A percentile compares a stretch with the other conserved stretches of the same genome.
These are phyloP conservation scores for Calonectria fujianensis DNA, from an alignment of 2,329 filamentous ascomycete genomes.

Conservation along the genomic window DNA sequence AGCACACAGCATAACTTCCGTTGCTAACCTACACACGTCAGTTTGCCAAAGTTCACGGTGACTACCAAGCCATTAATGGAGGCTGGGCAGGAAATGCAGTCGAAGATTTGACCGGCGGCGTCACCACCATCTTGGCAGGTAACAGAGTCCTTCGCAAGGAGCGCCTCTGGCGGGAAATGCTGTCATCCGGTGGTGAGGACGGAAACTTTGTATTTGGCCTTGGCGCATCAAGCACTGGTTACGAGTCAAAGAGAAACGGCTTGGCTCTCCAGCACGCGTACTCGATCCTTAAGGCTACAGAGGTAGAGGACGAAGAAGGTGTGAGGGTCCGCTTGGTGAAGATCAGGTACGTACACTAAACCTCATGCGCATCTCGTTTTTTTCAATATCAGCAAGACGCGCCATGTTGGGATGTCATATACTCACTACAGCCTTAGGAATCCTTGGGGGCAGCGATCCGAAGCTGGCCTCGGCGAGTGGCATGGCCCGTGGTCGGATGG, in stretches of 20 bases:
- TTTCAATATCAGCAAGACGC: neutral
- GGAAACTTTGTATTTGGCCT: conserved; percentile 78
- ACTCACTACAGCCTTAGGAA: conserved; percentile 68
- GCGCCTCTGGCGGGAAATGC: conserved; percentile 81
- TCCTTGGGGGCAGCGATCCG: conserved; percentile 78
- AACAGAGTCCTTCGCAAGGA: conserved; percentile 79
- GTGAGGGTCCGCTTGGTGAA: conserved; percentile 64
- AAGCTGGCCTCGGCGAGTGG: conserved; percentile 74
- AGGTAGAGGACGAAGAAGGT: conserved; percentile 64
- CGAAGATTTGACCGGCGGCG: conserved; percentile 73
- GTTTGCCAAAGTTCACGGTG: conserved; percentile 85
- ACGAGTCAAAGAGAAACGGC: conserved; percentile 60
- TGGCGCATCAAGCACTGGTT: conserved; percentile 57
- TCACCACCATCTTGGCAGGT: conserved; percentile 73
- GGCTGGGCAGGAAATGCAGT: conserved; percentile 76
- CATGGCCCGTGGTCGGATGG: conserved; percentile 84
- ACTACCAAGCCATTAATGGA: conserved; percentile 80
- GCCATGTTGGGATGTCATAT: neutral
- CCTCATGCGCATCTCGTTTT: neutral
- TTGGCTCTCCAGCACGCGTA: conserved; percentile 70
- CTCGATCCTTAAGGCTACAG: conserved; percentile 69
- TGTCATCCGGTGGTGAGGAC: conserved; percentile 79
- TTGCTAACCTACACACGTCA: conserved; percentile 37
- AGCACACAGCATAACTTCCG: rapidly evolving
- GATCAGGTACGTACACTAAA: conserved; percentile 61